Conservation (phyloP, 1,284 basidiomycete species). For the Ceratobasidium sp. region DNA sequence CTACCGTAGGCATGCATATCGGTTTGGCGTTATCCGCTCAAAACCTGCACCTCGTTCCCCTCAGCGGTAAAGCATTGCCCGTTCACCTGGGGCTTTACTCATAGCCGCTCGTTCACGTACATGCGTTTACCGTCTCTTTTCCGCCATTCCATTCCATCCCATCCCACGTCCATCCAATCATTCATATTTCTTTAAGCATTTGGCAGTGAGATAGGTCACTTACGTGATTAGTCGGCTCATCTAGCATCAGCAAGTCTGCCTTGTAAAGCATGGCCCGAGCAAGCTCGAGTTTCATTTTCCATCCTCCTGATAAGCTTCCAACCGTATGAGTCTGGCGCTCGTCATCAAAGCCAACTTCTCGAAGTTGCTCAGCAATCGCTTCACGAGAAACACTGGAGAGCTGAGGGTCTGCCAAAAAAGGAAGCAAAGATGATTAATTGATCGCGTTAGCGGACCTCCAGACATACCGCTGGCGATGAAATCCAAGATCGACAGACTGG, state of each 20-base stretch:
- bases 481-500: conserved; percentile 80
- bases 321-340: conserved; percentile 85
- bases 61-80: background rate
- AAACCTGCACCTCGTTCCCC: too few species aligned
- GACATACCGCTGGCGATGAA: conserved; percentile 85
- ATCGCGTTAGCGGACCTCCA: too few species aligned
- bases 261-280: conserved; percentile 96
- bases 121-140: background rate
- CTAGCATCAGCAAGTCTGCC: conserved; percentile 64
- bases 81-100: background rate
- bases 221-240: conserved; percentile 91
- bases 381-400: conserved; percentile 64
- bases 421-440: background rate
- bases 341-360: conserved; percentile 92
- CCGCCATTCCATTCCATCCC: background rate
- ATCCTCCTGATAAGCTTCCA: conserved; percentile 93
- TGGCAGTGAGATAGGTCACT: conserved; percentile 49
- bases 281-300: conserved; percentile 98
- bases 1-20: conserved; percentile 39
- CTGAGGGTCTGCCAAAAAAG: conserved; percentile 49
- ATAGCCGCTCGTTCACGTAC: background rate
- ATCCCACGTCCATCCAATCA: background rate
- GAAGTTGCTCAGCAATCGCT: conserved; percentile 79
- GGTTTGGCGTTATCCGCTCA: too few species aligned
- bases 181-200: conserved; percentile 44